phyloP scores from a whole-genome alignment of 352 stramenopile genomes.

The Pythium sukuiense region DNA sequence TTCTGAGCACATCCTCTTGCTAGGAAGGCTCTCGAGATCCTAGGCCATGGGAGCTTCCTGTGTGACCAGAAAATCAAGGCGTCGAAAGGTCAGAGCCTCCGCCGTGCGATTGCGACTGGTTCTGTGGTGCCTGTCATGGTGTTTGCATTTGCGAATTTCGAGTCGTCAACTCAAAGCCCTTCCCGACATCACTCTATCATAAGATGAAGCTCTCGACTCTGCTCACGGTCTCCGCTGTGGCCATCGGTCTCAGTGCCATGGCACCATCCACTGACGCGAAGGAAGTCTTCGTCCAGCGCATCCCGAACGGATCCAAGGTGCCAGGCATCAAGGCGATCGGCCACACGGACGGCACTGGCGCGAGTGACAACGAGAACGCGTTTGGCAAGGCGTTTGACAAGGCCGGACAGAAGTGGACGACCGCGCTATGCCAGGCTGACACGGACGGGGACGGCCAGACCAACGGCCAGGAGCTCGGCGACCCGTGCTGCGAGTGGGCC shows the following conservation, averaged over 20 bases:
- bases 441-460: constrained; percentile 53
- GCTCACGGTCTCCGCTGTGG: background rate
- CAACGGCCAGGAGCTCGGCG: constrained; percentile 58
- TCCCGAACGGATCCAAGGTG: constrained; percentile 39
- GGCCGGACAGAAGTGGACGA: constrained; percentile 27
- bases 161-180: background rate
- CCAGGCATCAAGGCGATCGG: constrained; percentile 28
- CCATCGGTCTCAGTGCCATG: background rate
- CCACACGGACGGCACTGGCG: constrained; percentile 21
- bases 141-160: background rate
- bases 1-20: background rate
- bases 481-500: constrained; percentile 43
- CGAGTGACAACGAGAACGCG: constrained; percentile 19
- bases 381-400: constrained; percentile 46
- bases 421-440: constrained; percentile 44
- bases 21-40: background rate
- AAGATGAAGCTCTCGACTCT: background rate
- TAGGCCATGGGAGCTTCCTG: background rate
- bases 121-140: background rate
- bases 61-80: background rate
- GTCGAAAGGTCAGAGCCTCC: background rate
- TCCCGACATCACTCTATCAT: background rate
- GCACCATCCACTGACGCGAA: background rate
- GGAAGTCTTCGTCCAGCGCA: constrained; percentile 18
- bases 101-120: too few relatives aligned